Percentiles rank a stretch among this genome's conserved stretches.
These are phyloP conservation scores for Agarophyton chilense DNA, from an alignment of 23 red algal genomes.

Conservation along the genomic window DNA sequence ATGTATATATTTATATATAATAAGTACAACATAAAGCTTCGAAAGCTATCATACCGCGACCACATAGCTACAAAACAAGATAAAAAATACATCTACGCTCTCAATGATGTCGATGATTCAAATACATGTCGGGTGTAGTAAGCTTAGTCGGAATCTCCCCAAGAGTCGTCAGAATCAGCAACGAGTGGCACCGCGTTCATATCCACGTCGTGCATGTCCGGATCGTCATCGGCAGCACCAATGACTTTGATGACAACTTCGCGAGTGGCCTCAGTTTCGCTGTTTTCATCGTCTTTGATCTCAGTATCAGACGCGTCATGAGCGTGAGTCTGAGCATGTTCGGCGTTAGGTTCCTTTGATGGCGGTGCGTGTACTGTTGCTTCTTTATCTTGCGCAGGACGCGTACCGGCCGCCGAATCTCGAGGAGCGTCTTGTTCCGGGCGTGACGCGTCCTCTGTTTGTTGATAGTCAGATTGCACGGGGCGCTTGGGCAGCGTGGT, in stretches of 20 bases:
- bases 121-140: not conserved
- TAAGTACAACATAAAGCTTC: not conserved
- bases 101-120: not conserved
- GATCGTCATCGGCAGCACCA: conserved; percentile 1
- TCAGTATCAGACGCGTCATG: not conserved
- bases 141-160: conserved; percentile 10
- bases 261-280: not conserved
- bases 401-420: not conserved
- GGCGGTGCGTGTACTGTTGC: not conserved
- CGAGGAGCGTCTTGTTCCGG: not conserved
- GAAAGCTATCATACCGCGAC: not conserved
- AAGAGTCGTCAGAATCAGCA: conserved; percentile 22
- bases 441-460: not conserved
- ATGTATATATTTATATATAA: no score
- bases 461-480: not conserved
- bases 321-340: not conserved
- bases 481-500: conserved; percentile 6
- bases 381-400: not conserved
- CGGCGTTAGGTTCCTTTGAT: not conserved
- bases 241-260: conserved; percentile 13
- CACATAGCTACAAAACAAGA: not conserved
- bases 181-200: not conserved
- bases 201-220: not conserved
- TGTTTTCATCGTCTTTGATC: not conserved
- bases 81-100: not conserved